These are phyloP conservation scores for Colletotrichum higginsianum DNA, from an alignment of 2,329 filamentous ascomycete species.

Conservation along the genomic window DNA sequence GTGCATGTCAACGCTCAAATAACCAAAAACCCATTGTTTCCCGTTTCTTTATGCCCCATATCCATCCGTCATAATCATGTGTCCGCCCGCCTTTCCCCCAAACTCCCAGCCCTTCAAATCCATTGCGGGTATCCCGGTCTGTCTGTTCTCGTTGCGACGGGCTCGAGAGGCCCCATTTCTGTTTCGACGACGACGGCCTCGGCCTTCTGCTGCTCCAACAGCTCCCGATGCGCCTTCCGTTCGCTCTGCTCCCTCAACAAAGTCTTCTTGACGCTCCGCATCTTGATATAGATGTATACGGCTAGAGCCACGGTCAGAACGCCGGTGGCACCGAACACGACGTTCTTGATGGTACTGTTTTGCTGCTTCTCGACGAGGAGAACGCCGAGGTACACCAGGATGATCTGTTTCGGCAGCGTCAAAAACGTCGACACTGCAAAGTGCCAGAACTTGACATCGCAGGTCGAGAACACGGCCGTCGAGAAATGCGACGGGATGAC, in stretches of 20 bases:
- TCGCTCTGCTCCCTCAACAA: slow-evolving; percentile 53
- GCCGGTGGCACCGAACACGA: slow-evolving; percentile 53
- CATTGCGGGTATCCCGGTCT: slow-evolving; percentile 30
- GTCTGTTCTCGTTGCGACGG: slow-evolving; percentile 1
- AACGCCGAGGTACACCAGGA: slow-evolving; percentile 59
- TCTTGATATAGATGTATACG: slow-evolving; percentile 55
- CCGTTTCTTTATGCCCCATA: not conserved
- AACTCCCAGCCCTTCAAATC: slow-evolving; percentile 19
- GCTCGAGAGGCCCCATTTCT: slow-evolving; percentile 7
- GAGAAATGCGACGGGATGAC: slow-evolving; percentile 59
- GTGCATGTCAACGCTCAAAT: slow-evolving; percentile 10
- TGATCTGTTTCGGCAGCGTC: slow-evolving; percentile 59
- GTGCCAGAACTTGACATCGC: slow-evolving; percentile 58
- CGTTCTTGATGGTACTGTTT: slow-evolving; percentile 50
- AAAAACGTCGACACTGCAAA: slow-evolving; percentile 57
- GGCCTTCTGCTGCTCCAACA: slow-evolving; percentile 22
- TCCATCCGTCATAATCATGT: not conserved
- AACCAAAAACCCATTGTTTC: not conserved
- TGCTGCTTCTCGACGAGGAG: slow-evolving; percentile 50
- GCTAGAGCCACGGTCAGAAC: slow-evolving; percentile 54
- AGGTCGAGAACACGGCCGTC: slow-evolving; percentile 60
- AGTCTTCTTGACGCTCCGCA: slow-evolving; percentile 52
- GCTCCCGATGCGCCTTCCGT: slow-evolving; percentile 37
- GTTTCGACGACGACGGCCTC: slow-evolving; percentile 27
- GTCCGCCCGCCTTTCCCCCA: not conserved